Evolutionary conservation across 2,329 filamentous ascomycete species (phyloP).

Genomic region (Diaporthe vexans): DNA sequence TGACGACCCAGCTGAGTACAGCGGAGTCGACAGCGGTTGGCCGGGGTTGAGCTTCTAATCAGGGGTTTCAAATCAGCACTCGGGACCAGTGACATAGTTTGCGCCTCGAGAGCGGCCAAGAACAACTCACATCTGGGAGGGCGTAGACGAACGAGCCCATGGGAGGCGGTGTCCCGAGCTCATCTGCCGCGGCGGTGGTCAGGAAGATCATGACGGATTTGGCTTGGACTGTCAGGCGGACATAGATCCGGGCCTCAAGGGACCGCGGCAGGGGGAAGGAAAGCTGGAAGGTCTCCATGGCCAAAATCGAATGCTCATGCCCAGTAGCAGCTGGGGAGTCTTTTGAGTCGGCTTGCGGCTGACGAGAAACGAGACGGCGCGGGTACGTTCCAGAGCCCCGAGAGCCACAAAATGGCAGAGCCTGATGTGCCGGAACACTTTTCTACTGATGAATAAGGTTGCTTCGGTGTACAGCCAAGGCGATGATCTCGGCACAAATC

Average conservation of each 20-base stretch:
- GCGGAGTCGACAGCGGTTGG: conserved; percentile 81
- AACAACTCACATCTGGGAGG: conserved; percentile 81
- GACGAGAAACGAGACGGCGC: conserved; percentile 1
- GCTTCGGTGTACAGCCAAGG: conserved; percentile 30
- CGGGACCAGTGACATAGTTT: background rate
- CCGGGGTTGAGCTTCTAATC: conserved; percentile 64
- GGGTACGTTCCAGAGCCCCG: background rate
- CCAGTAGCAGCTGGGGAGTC: background rate
- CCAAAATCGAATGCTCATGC: background rate
- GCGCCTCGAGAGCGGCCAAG: background rate
- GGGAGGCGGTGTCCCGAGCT: conserved; percentile 62
- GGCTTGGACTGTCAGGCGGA: conserved; percentile 70
- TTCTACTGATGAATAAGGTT: background rate
- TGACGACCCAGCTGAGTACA: conserved; percentile 82
- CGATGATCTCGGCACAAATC: conserved; percentile 7
- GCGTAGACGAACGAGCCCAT: conserved; percentile 96
- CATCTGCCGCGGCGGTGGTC: conserved; percentile 69
- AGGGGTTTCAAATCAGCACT: background rate
- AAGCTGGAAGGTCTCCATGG: conserved; percentile 57
- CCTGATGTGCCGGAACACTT: background rate
- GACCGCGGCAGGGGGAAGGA: conserved; percentile 73
- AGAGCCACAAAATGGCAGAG: background rate
- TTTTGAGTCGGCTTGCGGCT: background rate
- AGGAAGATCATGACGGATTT: conserved; percentile 73
- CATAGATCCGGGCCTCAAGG: conserved; percentile 71